Conservation (phyloP, 805 yeast genomes). For the Saccharomycopsis malanga region DNA sequence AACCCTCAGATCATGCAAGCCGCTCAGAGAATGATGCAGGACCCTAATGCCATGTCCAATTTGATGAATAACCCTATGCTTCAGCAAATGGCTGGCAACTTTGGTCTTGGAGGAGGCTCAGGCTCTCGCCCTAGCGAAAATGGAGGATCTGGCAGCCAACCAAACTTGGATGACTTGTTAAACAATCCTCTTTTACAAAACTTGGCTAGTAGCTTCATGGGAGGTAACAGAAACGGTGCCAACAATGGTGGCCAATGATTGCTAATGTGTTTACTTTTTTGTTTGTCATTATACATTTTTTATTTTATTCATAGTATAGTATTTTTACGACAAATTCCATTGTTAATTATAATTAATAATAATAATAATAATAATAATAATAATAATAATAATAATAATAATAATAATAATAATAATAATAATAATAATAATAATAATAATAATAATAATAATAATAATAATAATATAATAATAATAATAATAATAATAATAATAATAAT, state of each 20-base stretch:
- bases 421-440: too few relatives aligned
- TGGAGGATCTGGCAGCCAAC: conserved; percentile 28
- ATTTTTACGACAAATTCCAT: not conserved
- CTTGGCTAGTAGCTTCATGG: conserved; percentile 66
- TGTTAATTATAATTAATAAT: not conserved
- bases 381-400: not conserved
- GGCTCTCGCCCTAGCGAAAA: conserved; percentile 25
- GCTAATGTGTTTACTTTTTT: not conserved
- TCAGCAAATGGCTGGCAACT: conserved; percentile 73
- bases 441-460: too few relatives aligned
- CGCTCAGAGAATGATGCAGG: conserved; percentile 81
- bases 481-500: too few relatives aligned
- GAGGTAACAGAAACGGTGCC: conserved; percentile 31
- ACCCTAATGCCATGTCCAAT: conserved; percentile 68
- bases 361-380: not conserved
- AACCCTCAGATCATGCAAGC: conserved; percentile 91
- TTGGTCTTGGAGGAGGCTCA: conserved; percentile 59
- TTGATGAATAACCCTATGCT: conserved; percentile 77
- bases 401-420: too few relatives aligned
- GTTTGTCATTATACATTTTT: not conserved
- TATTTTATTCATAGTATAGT: not conserved
- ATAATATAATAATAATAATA: too few relatives aligned
- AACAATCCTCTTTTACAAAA: conserved; percentile 72
- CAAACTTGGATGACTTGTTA: conserved; percentile 64
- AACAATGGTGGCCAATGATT: not conserved